phyloP scores from a whole-genome alignment of 805 yeast genomes.

The Kodamaea neixiangensis region DNA sequence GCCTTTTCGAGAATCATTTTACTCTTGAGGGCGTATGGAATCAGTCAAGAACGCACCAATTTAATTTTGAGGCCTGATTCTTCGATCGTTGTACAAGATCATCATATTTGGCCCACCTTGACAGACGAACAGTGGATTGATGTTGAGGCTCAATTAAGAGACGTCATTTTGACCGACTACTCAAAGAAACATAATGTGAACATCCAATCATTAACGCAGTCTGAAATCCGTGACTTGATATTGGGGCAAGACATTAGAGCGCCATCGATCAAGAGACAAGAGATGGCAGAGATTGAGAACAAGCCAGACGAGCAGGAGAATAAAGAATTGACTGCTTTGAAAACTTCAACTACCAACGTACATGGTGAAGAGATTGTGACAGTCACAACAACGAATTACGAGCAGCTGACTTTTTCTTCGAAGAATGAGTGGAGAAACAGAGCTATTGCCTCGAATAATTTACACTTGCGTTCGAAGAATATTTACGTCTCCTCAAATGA shows the following conservation, averaged over 20 bases:
- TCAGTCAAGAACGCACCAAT: conserved; percentile 75
- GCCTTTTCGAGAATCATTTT: conserved; percentile 89
- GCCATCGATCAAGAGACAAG: conserved; percentile 85
- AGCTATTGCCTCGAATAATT: conserved; percentile 74
- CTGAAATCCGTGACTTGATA: conserved; percentile 90
- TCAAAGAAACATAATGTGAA: conserved; percentile 84
- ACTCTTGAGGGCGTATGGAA: conserved; percentile 77
- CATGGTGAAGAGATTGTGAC: conserved; percentile 97
- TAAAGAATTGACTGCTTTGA: conserved; percentile 68
- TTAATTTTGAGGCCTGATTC: conserved; percentile 75
- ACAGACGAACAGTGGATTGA: conserved; percentile 88
- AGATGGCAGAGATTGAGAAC: conserved; percentile 69
- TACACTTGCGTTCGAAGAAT: conserved; percentile 70
- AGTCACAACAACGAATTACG: conserved; percentile 87
- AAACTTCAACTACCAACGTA: conserved; percentile 81
- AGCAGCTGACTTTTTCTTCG: conserved; percentile 79
- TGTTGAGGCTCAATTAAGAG: conserved; percentile 85
- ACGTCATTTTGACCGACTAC: conserved; percentile 81
- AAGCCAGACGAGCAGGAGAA: conserved; percentile 46
- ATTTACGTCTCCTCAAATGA: conserved; percentile 73
- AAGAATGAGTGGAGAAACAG: conserved; percentile 88
- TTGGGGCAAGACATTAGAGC: conserved; percentile 92
- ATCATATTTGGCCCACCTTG: conserved; percentile 93
- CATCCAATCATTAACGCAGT: conserved; percentile 83
- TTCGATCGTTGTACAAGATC: conserved; percentile 64